phyloP scores from a whole-genome alignment of 192 early-diverging fungal genomes.

The Backusella australiensis region DNA sequence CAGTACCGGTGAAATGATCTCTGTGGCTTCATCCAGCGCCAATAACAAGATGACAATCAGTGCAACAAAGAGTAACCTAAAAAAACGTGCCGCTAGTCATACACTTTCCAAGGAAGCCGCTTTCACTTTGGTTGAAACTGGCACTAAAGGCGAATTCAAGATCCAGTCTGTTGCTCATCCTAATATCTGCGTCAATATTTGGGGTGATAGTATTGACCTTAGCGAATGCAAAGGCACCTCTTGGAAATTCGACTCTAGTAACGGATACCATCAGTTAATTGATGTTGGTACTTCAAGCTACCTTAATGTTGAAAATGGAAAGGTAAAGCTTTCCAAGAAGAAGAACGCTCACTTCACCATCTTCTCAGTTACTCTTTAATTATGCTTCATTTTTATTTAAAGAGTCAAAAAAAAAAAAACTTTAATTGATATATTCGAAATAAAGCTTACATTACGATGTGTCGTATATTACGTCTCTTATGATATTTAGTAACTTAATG shows the following conservation, averaged over 20 bases:
- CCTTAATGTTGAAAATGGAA: neutral
- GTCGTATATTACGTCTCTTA: too few relatives aligned
- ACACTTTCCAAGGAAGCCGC: neutral
- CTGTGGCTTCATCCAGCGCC: neutral
- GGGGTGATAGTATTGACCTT: neutral
- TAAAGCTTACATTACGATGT: too few relatives aligned
- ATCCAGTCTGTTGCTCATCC: neutral
- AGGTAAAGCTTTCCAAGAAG: neutral
- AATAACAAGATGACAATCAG: neutral
- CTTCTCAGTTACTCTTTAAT: neutral
- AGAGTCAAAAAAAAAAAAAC: too few relatives aligned
- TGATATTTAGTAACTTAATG: too few relatives aligned
- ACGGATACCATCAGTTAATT: neutral
- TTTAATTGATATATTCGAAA: too few relatives aligned
- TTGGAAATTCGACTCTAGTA: neutral
- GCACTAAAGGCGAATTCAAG: neutral
- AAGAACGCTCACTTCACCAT: neutral
- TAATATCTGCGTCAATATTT: neutral
- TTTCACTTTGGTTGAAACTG: neutral
- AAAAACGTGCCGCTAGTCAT: neutral
- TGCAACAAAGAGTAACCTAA: neutral
- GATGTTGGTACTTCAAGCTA: neutral
- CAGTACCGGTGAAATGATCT: neutral
- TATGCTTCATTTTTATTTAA: neutral
- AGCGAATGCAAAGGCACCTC: neutral